Percentiles rank a stretch among this genome's conserved stretches.
Conservation (phyloP, 139 green algal genomes). For the Mesostigma viride region DNA sequence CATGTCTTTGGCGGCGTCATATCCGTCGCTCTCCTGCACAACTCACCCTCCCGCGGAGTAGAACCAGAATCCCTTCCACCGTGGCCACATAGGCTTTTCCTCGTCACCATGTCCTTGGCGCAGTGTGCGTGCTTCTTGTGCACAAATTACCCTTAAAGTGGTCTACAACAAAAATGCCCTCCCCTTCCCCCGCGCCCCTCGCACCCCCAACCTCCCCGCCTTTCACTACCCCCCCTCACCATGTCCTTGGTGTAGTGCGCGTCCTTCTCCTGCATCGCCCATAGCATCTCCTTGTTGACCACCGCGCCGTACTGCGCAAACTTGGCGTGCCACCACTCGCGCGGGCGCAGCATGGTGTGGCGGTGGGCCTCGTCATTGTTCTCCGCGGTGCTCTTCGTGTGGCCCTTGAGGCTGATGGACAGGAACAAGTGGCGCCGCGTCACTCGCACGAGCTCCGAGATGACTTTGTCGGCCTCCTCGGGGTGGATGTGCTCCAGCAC, state of each 20-base stretch:
- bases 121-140: too few relatives aligned
- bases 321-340: slow-evolving; percentile 34
- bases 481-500: slow-evolving; percentile 42
- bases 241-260: slow-evolving; percentile 5
- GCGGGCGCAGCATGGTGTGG: slow-evolving; percentile 37
- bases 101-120: too few relatives aligned
- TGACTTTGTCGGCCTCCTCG: slow-evolving; percentile 33
- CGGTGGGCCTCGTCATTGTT: slow-evolving; percentile 37
- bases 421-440: slow-evolving; percentile 33
- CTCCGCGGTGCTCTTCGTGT: slow-evolving; percentile 30
- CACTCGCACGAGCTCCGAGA: slow-evolving; percentile 36
- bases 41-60: too few relatives aligned
- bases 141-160: too few relatives aligned
- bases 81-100: too few relatives aligned
- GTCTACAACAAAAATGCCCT: too few relatives aligned
- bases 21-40: too few relatives aligned
- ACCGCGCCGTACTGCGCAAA: slow-evolving; percentile 34
- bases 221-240: background rate
- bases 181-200: too few relatives aligned
- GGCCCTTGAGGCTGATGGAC: slow-evolving; percentile 35
- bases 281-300: slow-evolving; percentile 34
- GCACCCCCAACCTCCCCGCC: too few relatives aligned
- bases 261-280: slow-evolving; percentile 33
- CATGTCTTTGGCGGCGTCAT: too few relatives aligned
- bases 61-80: too few relatives aligned